phyloP scores from a whole-genome alignment of 2,329 filamentous ascomycete species.

The Alternaria novae-zelandiae region DNA sequence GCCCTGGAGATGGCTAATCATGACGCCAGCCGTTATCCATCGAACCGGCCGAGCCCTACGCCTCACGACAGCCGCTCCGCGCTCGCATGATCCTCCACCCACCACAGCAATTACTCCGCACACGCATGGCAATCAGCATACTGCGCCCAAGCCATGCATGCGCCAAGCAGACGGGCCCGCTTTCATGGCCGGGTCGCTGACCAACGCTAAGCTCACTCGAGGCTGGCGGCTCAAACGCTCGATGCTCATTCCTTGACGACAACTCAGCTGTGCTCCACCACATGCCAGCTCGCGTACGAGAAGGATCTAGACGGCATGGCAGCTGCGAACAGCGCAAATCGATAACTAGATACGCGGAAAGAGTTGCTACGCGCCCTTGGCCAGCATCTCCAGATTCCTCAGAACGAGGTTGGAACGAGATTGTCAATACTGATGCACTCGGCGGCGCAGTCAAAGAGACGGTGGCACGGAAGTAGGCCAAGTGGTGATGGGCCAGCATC shows the following conservation, averaged over 20 bases:
- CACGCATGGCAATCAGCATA: constrained; percentile 1
- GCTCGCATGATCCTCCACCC: neutral
- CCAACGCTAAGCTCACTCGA: neutral
- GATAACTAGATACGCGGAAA: neutral
- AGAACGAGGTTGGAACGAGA: neutral
- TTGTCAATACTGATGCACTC: neutral
- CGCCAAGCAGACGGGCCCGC: constrained; percentile 7
- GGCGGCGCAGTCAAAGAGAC: neutral
- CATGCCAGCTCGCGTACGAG: neutral
- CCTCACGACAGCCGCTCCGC: neutral
- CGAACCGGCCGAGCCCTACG: neutral
- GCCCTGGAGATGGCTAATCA: neutral
- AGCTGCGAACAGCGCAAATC: neutral
- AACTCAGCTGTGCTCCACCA: constrained; percentile 10
- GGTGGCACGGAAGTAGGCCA: constrained; percentile 1
- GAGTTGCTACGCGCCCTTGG: neutral
- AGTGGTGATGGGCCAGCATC: neutral
- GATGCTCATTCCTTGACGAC: constrained; percentile 9
- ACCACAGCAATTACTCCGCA: neutral
- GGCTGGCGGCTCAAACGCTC: constrained; percentile 1
- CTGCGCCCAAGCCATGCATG: constrained; percentile 1
- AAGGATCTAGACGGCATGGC: neutral
- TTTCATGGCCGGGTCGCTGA: neutral
- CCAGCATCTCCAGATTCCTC: neutral
- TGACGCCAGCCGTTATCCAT: neutral